Evolutionary conservation across 441 rosid species (phyloP), one percentile per base, ranked within the genome.

Genomic region (Populus hybrid): DNA sequence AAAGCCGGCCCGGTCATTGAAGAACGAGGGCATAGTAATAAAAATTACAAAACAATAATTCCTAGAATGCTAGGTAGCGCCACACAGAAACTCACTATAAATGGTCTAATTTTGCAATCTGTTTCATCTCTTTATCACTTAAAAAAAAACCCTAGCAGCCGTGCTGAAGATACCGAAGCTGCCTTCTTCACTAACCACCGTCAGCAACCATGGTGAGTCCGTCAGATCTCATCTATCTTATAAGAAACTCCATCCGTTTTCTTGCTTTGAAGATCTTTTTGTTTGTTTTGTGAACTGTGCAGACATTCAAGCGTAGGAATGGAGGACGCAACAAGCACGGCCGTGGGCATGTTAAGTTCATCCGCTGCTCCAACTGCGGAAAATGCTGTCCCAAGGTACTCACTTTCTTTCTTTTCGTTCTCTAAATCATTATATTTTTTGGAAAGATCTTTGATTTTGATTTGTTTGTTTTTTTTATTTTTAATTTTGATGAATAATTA

Each of bases 271-370:
- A 8, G 61, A 53, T 26, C 30, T 23, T 5, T 23, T 34, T 30
- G 6, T 3, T 14, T 24, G 2, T 8, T 50, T 34, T 23, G 59
- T 35, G 28, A 3, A 50, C 42, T 53, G 57, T 26, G 72, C 81
- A 96, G 98, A 94, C 98, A 10, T 92, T 94, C 89, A 94, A 96
- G 93, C 90, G 98, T 9, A 88, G 98, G 83, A 94, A 96, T 9
- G 97, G 98, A 69, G 98, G 98, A 16, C 91, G 98, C 67, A 95
- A 94, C 92, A 95, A 95, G 92, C 98, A 94, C 77, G 94, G 97
- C 77, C 94, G 98, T 16, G 99, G 98, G 12, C 99, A 96, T 63
- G 93, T 89, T 75, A 96, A 94, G 75, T 90, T 92, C 77, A 91
- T 94, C 46, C 94, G 99, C 78, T 96, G 99, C 82, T 94, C 99